Evolutionary conservation across 305 asterid species (phyloP).

Genomic region (Solanum hybrid): DNA sequence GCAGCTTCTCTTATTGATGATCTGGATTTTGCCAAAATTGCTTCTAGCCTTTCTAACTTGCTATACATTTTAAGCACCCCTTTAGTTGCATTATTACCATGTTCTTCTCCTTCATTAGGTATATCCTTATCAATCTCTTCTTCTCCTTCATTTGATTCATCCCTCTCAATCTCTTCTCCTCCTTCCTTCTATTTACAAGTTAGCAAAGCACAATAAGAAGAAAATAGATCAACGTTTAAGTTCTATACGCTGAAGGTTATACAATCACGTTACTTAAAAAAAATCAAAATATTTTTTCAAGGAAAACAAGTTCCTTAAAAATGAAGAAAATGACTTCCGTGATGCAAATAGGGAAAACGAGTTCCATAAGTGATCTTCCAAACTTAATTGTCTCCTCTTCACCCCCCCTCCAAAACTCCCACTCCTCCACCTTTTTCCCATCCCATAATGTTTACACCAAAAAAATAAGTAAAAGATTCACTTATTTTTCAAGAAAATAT

Average conservation of each 20-base stretch:
- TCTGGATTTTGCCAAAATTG: conserved; percentile 39
- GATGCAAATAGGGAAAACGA: background rate
- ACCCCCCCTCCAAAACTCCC: background rate
- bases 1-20: conserved; percentile 52
- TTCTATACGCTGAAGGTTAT: background rate
- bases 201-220: background rate
- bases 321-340: background rate
- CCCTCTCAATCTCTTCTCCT: conserved; percentile 11
- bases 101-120: conserved; percentile 11
- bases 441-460: background rate
- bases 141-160: background rate
- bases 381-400: background rate
- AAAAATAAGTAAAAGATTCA: background rate
- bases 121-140: conserved; percentile 10
- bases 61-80: conserved; percentile 19
- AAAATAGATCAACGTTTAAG: background rate
- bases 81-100: background rate
- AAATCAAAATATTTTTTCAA: background rate
- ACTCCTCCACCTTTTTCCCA: background rate
- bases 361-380: background rate
- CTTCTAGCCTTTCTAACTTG: conserved; percentile 43
- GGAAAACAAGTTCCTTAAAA: background rate
- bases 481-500: background rate
- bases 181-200: background rate
- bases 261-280: background rate